Evolutionary conservation across 352 stramenopile genomes (phyloP).

Genomic region (Pythium myriotylum): DNA sequence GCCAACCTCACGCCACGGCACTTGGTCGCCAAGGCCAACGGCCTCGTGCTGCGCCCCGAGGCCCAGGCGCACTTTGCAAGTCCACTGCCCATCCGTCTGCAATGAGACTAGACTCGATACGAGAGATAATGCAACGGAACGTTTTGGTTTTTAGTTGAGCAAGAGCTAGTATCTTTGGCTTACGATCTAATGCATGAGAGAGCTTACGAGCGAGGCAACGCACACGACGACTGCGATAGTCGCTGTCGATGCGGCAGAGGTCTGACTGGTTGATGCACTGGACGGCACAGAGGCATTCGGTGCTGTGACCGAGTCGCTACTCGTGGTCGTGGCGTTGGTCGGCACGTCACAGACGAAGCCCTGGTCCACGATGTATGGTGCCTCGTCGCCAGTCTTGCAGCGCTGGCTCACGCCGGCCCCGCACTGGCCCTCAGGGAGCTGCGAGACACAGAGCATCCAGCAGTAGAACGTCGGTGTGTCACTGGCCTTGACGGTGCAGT

Average conservation of each 20-base stretch:
- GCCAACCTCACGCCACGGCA: constrained; percentile 52
- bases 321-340: constrained; percentile 24
- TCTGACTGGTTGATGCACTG: no score
- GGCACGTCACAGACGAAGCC: constrained; percentile 19
- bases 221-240: no score
- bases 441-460: constrained; percentile 48
- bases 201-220: no score
- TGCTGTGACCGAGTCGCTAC: no score
- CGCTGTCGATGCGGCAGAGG: no score
- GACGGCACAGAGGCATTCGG: no score
- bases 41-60: constrained; percentile 39
- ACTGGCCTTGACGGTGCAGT: constrained; percentile 32
- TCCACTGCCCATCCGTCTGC: constrained; percentile 70
- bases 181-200: no score
- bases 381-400: constrained; percentile 30
- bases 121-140: no score
- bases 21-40: constrained; percentile 40
- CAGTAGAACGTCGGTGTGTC: constrained; percentile 30
- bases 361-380: constrained; percentile 33
- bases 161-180: no score
- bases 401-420: constrained; percentile 7
- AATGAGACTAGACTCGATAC: constrained; percentile 12
- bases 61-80: constrained; percentile 41
- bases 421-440: constrained; percentile 20
- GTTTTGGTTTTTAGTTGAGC: no score